These are phyloP conservation scores for Avena insularis DNA, from an alignment of 176 grass and related monocot genomes.

Conservation along the genomic window DNA sequence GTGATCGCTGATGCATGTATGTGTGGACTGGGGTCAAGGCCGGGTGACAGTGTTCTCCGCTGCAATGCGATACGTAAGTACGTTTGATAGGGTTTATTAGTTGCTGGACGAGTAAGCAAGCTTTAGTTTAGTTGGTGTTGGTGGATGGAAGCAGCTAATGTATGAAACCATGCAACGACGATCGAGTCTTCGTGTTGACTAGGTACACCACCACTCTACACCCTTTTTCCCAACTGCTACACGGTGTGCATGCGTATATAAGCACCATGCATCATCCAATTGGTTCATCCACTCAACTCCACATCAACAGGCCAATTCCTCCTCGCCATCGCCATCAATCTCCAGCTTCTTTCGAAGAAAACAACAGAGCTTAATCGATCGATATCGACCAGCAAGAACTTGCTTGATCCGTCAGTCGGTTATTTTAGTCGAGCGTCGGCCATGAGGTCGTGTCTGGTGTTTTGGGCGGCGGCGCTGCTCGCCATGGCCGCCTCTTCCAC, in stretches of 20 bases:
- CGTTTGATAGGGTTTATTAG: background rate
- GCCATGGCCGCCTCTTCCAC: background rate
- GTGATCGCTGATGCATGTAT: background rate
- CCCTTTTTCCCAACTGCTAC: constrained; percentile 20
- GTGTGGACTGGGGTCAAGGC: background rate
- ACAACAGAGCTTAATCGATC: background rate
- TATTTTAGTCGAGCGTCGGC: background rate
- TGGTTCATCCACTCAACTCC: background rate
- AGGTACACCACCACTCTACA: background rate
- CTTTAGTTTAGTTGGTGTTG: constrained; percentile 1
- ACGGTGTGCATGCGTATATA: background rate
- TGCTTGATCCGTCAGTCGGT: too few relatives aligned
- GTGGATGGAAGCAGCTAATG: constrained; percentile 2
- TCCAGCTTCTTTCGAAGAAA: background rate
- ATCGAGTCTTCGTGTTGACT: constrained; percentile 2
- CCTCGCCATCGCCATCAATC: background rate
- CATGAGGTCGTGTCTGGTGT: background rate
- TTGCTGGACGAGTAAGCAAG: background rate
- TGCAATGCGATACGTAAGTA: background rate
- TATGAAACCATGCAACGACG: background rate
- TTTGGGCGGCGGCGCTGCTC: constrained; percentile 12
- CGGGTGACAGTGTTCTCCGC: background rate
- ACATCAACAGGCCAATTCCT: background rate
- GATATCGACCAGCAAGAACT: background rate
- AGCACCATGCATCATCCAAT: background rate